A percentile compares a stretch with the other conserved stretches of the same genome.
These are phyloP conservation scores for Aspergillus viridinutans DNA, from an alignment of 2,329 filamentous ascomycete genomes.

Conservation along the genomic window DNA sequence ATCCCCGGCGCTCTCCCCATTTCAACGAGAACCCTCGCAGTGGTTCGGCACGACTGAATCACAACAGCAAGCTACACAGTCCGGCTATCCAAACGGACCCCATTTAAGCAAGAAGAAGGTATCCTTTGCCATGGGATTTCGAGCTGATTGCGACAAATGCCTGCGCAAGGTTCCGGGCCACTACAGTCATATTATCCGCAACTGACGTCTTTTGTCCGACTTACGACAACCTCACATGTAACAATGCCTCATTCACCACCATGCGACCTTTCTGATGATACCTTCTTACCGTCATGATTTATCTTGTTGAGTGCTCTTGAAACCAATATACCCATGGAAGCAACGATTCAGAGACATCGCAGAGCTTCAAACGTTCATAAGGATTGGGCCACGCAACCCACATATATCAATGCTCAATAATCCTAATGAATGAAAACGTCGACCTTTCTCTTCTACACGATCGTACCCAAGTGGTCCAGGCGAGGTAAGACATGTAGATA, in stretches of 20 bases:
- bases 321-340: neutral
- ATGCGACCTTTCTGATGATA: neutral
- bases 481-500: neutral
- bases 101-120: slow-evolving; percentile 45
- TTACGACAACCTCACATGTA: neutral
- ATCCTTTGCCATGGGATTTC: slow-evolving; percentile 73
- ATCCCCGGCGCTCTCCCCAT: neutral
- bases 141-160: slow-evolving; percentile 75
- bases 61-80: neutral
- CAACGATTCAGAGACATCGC: neutral
- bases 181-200: slow-evolving; percentile 69
- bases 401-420: neutral
- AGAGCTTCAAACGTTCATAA: neutral
- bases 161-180: slow-evolving; percentile 69
- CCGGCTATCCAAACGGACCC: neutral
- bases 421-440: too few relatives aligned
- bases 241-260: neutral
- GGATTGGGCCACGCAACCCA: neutral
- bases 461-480: too few relatives aligned
- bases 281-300: neutral
- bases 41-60: neutral
- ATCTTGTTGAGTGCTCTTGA: neutral
- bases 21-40: neutral
- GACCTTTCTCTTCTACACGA: neutral
- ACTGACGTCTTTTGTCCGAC: slow-evolving; percentile 14